Conservation (phyloP, 2,329 filamentous ascomycete genomes). For the Talaromyces sp. region DNA sequence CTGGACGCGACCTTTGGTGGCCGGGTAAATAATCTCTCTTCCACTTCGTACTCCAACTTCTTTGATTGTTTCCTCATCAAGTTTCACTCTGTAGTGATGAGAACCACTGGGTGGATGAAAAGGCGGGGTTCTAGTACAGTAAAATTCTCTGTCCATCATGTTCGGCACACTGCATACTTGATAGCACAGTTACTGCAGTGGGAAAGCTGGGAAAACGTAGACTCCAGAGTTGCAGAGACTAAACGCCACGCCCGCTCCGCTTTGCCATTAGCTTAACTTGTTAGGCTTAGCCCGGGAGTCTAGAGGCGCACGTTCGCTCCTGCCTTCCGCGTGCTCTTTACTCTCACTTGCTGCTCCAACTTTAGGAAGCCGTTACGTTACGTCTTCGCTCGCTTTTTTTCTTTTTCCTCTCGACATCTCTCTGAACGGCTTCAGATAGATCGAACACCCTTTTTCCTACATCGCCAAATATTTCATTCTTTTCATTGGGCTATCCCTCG, state of each 20-base stretch:
- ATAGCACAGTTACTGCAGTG: background rate
- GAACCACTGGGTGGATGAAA: background rate
- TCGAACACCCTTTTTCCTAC: background rate
- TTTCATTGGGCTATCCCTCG: background rate
- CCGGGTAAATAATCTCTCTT: background rate
- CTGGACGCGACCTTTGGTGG: background rate
- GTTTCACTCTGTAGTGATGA: too few relatives aligned
- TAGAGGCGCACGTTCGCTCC: slow-evolving; percentile 1
- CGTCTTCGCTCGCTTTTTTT: background rate
- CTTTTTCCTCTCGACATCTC: background rate
- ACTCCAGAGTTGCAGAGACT: background rate
- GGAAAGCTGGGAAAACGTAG: background rate
- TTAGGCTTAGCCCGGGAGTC: background rate
- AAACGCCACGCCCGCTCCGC: background rate
- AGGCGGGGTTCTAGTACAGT: background rate
- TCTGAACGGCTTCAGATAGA: background rate
- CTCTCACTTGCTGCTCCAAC: background rate
- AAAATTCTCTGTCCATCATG: background rate
- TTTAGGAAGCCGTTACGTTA: background rate
- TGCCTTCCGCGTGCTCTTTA: background rate
- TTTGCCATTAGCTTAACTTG: slow-evolving; percentile 2
- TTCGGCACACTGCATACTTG: background rate
- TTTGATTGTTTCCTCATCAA: background rate
- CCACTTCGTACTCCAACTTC: background rate
- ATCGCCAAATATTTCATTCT: background rate